Conservation (phyloP, 306 rosid genomes). For the Cucumis hystrix region DNA sequence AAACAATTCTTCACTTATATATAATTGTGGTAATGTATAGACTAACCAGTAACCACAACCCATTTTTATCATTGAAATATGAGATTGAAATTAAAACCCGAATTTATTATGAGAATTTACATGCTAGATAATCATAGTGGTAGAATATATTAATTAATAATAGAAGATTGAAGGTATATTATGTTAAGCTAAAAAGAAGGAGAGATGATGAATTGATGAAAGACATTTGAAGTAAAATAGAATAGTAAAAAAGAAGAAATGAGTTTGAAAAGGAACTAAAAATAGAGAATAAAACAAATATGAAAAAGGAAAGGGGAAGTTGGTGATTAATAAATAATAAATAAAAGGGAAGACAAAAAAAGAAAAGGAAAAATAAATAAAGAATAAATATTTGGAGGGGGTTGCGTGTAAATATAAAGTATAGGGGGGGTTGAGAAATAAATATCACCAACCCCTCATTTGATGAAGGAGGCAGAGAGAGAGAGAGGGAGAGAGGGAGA, state of each 20-base stretch:
- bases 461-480: background rate
- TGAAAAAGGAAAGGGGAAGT: background rate
- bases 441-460: constrained; percentile 1
- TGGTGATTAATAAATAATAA: too few species aligned
- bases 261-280: background rate
- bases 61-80: too few species aligned
- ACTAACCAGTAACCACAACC: too few species aligned
- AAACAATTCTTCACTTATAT: too few species aligned
- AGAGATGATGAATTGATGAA: background rate
- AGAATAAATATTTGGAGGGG: background rate
- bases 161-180: too few species aligned
- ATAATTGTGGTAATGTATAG: too few species aligned
- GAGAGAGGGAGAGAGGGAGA: background rate
- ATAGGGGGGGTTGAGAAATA: constrained; percentile 3
- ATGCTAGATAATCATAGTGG: too few species aligned
- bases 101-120: too few species aligned
- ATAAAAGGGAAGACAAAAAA: background rate
- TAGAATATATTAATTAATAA: too few species aligned
- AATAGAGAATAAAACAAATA: background rate
- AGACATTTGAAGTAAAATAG: background rate
- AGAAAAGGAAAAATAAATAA: background rate
- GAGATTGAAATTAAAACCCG: too few species aligned
- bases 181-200: too few species aligned
- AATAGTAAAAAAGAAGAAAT: background rate
- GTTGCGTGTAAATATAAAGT: constrained; percentile 1